Evolutionary conservation across 1,284 basidiomycete species (phyloP), one percentile per base, ranked within the genome.

Genomic region (Ceratobasidium sp.): DNA sequence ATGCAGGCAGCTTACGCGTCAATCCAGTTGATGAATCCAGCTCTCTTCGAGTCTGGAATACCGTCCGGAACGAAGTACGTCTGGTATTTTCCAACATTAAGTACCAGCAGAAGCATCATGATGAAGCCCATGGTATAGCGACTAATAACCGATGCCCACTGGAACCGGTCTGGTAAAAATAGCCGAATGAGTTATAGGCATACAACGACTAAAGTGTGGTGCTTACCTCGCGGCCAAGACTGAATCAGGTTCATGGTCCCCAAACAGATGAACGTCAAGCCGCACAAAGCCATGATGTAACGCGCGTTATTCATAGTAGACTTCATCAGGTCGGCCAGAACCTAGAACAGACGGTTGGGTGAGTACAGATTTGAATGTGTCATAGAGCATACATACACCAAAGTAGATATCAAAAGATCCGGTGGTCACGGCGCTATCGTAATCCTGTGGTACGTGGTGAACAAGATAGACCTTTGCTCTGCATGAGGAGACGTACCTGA

Each of bases 171-270:
- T 71, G 5, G 18, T 23, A 6, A 21, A n/a, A 46, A 55, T 21
- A 9, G 35, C 35, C 35, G 4, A 5, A 38, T 38, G 11, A 38
- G 35, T 11, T 38, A 11, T 38, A 11, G 4, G 35, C 35, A 38
- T 38, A 38, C 35, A 11, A 38, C 4, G 35, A 38, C 35, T 38
- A 38, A 38, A 38, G 11, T 38, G 4, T 11, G 14, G 7, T 2
- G 21, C 44, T 32, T 43, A 41, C 67, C 67, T 32, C 67, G 50
- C 2, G 67, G 67, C 67, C 67, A 70, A 9, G 67, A 54, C 46
- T 71, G 69, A 21, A 71, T 71, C 2, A 71, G 23, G 21, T 71
- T 71, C 28, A 71, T 14, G n/a, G 50, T 71, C 16, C 57, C 69
- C 14, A 71, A n/a, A 30, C n/a, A 71, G 43, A 61, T 71, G 47